Conservation (phyloP, 257 asterid species). For the Petrea volubilis region DNA sequence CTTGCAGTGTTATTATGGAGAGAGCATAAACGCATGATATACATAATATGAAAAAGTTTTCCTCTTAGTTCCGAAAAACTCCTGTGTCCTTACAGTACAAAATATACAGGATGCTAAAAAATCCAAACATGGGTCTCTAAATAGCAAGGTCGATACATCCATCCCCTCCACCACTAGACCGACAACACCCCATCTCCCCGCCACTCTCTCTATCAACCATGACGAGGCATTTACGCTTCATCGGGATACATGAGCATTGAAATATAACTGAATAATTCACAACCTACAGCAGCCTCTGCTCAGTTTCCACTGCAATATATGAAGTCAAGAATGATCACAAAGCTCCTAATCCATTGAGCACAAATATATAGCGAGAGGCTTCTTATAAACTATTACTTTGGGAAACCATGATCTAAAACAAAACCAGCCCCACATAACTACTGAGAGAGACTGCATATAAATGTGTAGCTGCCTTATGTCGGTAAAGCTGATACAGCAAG, state of each 20-base stretch:
- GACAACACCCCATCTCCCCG: constrained; percentile 18
- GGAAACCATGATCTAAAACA: constrained; percentile 10
- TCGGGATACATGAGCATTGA: constrained; percentile 31
- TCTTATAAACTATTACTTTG: constrained; percentile 26
- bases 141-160: constrained; percentile 4
- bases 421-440: constrained; percentile 24
- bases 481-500: constrained; percentile 17
- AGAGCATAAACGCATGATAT: constrained; percentile 31
- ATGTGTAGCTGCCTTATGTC: constrained; percentile 3
- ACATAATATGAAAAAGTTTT: constrained; percentile 26
- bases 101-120: constrained; percentile 36
- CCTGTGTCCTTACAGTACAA: constrained; percentile 41
- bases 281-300: constrained; percentile 48
- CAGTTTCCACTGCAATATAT: constrained; percentile 41
- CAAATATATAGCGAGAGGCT: constrained; percentile 22
- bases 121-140: constrained; percentile 28
- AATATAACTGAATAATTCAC: constrained; percentile 33
- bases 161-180: not conserved
- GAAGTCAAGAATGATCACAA: constrained; percentile 34
- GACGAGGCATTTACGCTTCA: constrained; percentile 25
- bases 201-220: constrained; percentile 22
- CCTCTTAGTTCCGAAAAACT: constrained; percentile 35
- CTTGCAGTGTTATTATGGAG: constrained; percentile 27
- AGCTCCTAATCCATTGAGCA: constrained; percentile 29
- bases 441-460: not conserved